These are phyloP conservation scores for Lyophyllum semitale DNA, from an alignment of 768 basidiomycete genomes.

Conservation along the genomic window DNA sequence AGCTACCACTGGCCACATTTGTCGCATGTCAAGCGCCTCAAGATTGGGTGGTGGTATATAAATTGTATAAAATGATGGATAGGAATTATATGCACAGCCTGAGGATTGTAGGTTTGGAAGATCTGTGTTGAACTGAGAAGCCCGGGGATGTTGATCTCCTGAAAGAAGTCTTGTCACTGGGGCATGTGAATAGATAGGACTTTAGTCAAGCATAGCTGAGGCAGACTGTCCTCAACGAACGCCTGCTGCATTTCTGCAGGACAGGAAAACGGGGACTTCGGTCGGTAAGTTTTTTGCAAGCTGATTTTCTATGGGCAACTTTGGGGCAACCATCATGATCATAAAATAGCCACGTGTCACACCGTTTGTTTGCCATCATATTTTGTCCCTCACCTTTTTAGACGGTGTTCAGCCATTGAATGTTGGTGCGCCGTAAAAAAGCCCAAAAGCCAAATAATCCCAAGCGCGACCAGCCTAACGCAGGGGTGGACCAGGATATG, in stretches of 20 bases:
- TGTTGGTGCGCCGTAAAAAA: slow-evolving; percentile 27
- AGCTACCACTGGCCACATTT: neutral
- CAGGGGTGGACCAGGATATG: slow-evolving; percentile 36
- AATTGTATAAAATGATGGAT: neutral
- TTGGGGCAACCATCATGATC: neutral
- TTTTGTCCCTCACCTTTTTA: neutral
- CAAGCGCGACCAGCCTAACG: slow-evolving; percentile 16
- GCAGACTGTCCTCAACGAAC: neutral
- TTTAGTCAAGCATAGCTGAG: neutral
- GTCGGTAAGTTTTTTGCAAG: neutral
- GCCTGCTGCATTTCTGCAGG: neutral
- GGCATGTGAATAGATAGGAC: slow-evolving; percentile 1
- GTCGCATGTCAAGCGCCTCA: neutral
- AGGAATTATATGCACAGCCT: neutral
- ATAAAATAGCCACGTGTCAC: neutral
- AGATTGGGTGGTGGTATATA: neutral
- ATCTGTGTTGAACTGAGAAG: neutral
- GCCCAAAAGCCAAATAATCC: slow-evolving; percentile 13
- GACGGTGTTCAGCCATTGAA: slow-evolving; percentile 19
- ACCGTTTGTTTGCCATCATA: neutral
- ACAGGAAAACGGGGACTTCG: neutral
- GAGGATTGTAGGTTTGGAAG: neutral
- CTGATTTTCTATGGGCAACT: neutral
- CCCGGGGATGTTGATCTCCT: slow-evolving; percentile 6
- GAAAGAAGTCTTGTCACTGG: neutral